A percentile compares a stretch with the other conserved stretches of the same genome.
These are phyloP conservation scores for Taxillus chinensis DNA, from an alignment of 164 flowering plant species.

Conservation along the genomic window DNA sequence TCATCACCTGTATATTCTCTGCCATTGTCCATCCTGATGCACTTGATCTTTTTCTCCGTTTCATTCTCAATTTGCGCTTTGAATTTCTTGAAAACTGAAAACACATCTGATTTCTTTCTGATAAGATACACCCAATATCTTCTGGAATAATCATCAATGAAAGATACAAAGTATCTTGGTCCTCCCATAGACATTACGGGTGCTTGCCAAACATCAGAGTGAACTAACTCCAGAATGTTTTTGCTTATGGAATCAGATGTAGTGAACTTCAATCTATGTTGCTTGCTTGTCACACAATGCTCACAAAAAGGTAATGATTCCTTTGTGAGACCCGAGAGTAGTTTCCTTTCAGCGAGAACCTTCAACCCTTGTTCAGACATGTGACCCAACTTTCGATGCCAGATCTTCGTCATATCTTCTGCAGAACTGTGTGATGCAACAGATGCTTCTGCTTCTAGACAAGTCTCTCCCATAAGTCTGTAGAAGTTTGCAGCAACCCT, in stretches of 20 bases:
- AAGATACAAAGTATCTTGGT: conserved; percentile 2
- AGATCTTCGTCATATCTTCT: conserved; percentile 8
- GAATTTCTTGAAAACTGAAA: conserved; percentile 6
- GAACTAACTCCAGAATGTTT: neutral
- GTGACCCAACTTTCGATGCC: conserved; percentile 12
- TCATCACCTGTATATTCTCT: conserved; percentile 7
- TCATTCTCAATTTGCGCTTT: conserved; percentile 9
- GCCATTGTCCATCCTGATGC: conserved; percentile 9
- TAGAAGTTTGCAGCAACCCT: conserved; percentile 8
- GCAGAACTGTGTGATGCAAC: conserved; percentile 2
- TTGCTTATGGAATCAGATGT: conserved; percentile 2
- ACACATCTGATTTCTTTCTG: conserved; percentile 7
- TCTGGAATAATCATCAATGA: neutral
- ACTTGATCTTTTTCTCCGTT: conserved; percentile 10
- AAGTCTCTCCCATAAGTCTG: conserved; percentile 4
- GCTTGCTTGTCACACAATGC: conserved; percentile 12
- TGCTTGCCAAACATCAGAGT: conserved; percentile 11
- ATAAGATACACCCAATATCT: conserved; percentile 7
- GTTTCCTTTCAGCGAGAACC: conserved; percentile 5
- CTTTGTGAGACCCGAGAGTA: conserved; percentile 5
- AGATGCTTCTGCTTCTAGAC: neutral
- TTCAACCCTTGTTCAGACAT: conserved; percentile 9
- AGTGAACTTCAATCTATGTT: conserved; percentile 8
- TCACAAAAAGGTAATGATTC: conserved; percentile 1
- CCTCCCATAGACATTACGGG: conserved; percentile 7